Base-by-base conservation (phyloP, 2,329 filamentous ascomycete genomes). In the Pseudopithomyces chartarum region DNA sequence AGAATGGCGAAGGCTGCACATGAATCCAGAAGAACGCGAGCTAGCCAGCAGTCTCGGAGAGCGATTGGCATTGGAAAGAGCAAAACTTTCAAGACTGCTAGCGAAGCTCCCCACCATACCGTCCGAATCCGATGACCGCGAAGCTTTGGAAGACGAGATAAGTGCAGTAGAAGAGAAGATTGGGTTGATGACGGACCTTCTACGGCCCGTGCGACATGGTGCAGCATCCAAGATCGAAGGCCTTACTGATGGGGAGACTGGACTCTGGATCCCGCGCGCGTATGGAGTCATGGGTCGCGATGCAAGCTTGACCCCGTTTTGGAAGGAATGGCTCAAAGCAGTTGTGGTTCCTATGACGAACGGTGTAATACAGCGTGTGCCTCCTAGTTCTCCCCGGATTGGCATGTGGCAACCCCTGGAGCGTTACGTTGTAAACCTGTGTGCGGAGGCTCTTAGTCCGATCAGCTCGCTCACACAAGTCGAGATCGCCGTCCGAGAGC, bases 201-300 rank as follows among this genome's bases (percentile, higher is more conserved):
- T 99, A 63, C 87, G 94, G 57, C 95, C 95, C 15, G 87, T 99
- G 65, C 86, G 95, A 64, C 95, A 98, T 74, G 95, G 92, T 34
- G 95, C 95, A 43, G 94, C 95, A 29, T 94, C 93, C 49, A 98
- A 97, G 78, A 99, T 99, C 59, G 95, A 99, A 73, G 95, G 95
- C 19, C 82, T 99, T 59, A 98, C 94, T 0, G 91, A 96, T 63
- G 93, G 94, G 42, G 95, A 98, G 73, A 97, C 92, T 52, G 95
- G 94, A 2, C 87, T 98, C 58, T 99, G 95, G 95, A 92, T 92
- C 49, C 95, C 95, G 17, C 85, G 95, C 62, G 92, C 94, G 1
- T 99, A 96, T 71, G 95, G 95, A 56, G 89, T 99, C 59, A 82
- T 99, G 60, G 95, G 95, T 33, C 85, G 91, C 60, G 95, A 99